Base-by-base conservation (phyloP, 768 basidiomycete species). In the Suillus decipiens region DNA sequence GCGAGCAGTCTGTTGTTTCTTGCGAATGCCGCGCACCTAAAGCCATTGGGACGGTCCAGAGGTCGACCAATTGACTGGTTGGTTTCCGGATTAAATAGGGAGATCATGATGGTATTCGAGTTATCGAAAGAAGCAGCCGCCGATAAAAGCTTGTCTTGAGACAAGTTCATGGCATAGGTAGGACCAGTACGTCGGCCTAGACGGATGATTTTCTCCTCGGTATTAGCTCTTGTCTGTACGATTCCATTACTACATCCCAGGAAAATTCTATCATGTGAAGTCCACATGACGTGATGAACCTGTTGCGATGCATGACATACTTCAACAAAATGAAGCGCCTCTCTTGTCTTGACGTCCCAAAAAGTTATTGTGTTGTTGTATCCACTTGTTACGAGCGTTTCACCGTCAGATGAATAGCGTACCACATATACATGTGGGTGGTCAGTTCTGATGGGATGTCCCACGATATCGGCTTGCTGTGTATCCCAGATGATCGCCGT, bases 21-120 rank as follows among this genome's bases (percentile, higher is more conserved):
- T 56, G 37, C 37, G 37, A 56, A 28, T 17, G 55, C 55, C 1
- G 37, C 54, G 14, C 54, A 56, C n/a, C 54, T 56, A 9, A 56
- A 24, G 3, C 36, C 36, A 22, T 5, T 14, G 1, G 15, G 22
- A 56, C 24, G 54, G 7, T 10, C 7, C 15, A 56, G 17, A 24
- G 8, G 54, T 15, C 15, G 37, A 15, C 22, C 37, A 28, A 39
- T 17, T 28, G 24, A 28, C 17, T 28, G 24, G 37, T 56, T 56
- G 36, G 36, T 37, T 11, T 10, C 5, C 4, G 22, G 54, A 37
- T 56, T 22, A 36, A 36, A 56, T 11, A 56, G 22, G 15, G 36
- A 24, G 54, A 56, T 5, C 7, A 36, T 24, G 17, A 28, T 28
- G 28, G 28, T 3, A 28, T 28, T 28, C 28, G 3, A 28, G 28